Evolutionary conservation across 2,329 filamentous ascomycete species (phyloP).

Genomic region (Scedosporium apiospermum): DNA sequence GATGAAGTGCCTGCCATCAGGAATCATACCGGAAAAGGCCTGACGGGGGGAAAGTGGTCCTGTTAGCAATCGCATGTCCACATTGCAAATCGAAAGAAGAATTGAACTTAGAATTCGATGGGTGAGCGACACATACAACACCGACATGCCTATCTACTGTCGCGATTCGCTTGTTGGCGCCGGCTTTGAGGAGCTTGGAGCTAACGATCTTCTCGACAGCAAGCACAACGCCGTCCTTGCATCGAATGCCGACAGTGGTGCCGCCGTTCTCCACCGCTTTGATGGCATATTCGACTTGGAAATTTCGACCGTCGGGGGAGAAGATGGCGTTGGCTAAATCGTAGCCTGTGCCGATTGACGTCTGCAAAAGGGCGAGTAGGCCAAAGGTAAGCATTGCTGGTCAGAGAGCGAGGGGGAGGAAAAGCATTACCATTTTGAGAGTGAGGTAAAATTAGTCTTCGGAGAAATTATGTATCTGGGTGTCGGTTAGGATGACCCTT

Average conservation of each 20-base stretch:
- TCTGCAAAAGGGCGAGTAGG: slow-evolving; percentile 42
- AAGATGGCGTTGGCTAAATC: slow-evolving; percentile 99
- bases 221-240: slow-evolving; percentile 93
- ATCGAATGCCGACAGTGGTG: slow-evolving; percentile 90
- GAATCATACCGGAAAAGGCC: slow-evolving; percentile 90
- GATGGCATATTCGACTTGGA: slow-evolving; percentile 97
- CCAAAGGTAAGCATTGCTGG: background rate
- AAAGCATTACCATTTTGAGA: background rate
- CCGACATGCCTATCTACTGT: slow-evolving; percentile 91
- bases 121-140: slow-evolving; percentile 53
- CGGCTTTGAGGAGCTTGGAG: slow-evolving; percentile 90
- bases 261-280: slow-evolving; percentile 98
- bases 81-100: background rate
- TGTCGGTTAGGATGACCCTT: background rate
- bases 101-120: background rate
- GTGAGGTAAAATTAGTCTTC: background rate
- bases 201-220: slow-evolving; percentile 94
- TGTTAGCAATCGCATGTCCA: slow-evolving; percentile 1
- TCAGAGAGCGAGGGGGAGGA: background rate
- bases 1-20: slow-evolving; percentile 91
- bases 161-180: slow-evolving; percentile 94
- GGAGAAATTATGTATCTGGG: background rate
- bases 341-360: slow-evolving; percentile 98
- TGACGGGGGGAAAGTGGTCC: slow-evolving; percentile 24
- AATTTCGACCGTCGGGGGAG: slow-evolving; percentile 97